Conservation (phyloP, 2,329 filamentous ascomycete species). For the Podosphaera xanthii region DNA sequence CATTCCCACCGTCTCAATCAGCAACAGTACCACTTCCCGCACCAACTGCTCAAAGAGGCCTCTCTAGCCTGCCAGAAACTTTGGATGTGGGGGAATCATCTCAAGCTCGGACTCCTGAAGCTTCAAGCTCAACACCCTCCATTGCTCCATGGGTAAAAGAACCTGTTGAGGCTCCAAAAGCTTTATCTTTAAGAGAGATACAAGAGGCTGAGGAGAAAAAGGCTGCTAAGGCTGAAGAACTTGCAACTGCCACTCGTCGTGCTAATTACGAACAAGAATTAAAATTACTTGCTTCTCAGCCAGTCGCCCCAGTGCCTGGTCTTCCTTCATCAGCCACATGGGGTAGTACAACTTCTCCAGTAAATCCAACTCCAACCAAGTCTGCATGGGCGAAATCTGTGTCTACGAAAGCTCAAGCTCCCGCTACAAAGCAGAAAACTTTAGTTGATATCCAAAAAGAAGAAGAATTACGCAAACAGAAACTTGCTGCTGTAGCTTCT, state of each 20-base stretch:
- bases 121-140: slow-evolving; percentile 33
- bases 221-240: slow-evolving; percentile 70
- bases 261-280: slow-evolving; percentile 62
- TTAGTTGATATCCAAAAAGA: slow-evolving; percentile 91
- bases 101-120: slow-evolving; percentile 53
- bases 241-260: slow-evolving; percentile 54
- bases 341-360: slow-evolving; percentile 22
- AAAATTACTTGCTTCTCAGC: slow-evolving; percentile 27
- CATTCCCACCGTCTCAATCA: slow-evolving; percentile 45
- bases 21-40: slow-evolving; percentile 58
- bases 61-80: slow-evolving; percentile 62
- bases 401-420: slow-evolving; percentile 19
- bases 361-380: slow-evolving; percentile 11
- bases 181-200: slow-evolving; percentile 85
- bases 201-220: slow-evolving; percentile 89
- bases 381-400: slow-evolving; percentile 26
- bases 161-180: slow-evolving; percentile 48
- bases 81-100: slow-evolving; percentile 42
- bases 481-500: slow-evolving; percentile 24
- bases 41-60: slow-evolving; percentile 65
- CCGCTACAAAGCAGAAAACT: slow-evolving; percentile 49
- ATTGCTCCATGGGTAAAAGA: slow-evolving; percentile 93
- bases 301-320: slow-evolving; percentile 45
- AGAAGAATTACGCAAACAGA: slow-evolving; percentile 72
- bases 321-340: slow-evolving; percentile 77